These are phyloP conservation scores for Ganoderma meredithae DNA, from an alignment of 1,284 basidiomycete genomes.

Conservation along the genomic window DNA sequence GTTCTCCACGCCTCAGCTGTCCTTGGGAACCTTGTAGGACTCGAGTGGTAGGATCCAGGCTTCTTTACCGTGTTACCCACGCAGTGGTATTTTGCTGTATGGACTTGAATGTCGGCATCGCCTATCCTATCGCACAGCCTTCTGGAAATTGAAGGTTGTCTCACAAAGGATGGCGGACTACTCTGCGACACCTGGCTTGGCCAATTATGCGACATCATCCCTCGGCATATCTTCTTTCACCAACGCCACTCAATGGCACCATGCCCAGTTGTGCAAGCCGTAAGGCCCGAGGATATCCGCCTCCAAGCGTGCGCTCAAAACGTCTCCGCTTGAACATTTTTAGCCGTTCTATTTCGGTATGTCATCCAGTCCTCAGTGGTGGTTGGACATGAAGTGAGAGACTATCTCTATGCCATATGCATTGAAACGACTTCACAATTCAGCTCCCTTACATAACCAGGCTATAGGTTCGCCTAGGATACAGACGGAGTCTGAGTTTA, in stretches of 20 bases:
- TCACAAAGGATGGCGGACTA: too few species aligned
- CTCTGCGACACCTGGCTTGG: too few species aligned
- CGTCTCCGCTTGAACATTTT: neutral
- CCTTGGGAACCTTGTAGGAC: neutral
- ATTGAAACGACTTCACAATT: neutral
- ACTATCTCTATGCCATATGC: neutral
- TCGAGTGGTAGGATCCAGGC: neutral
- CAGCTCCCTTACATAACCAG: neutral
- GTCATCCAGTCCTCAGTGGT: neutral
- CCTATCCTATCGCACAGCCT: neutral
- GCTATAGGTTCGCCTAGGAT: neutral
- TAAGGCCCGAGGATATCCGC: neutral
- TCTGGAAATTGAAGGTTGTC: neutral
- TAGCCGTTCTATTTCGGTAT: neutral
- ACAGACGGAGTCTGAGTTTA: neutral
- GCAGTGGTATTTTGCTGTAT: neutral
- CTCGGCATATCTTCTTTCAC: neutral
- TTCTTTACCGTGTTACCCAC: neutral
- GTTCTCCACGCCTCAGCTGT: too few species aligned
- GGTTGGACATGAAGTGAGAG: neutral
- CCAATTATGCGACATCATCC: too few species aligned
- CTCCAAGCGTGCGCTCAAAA: neutral
- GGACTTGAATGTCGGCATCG: neutral
- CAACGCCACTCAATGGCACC: too few species aligned
- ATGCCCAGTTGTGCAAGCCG: too few species aligned